Evolutionary conservation across 805 yeast species (phyloP), one percentile per base, ranked within the genome.

Genomic region (Nakazawaea holstii): DNA sequence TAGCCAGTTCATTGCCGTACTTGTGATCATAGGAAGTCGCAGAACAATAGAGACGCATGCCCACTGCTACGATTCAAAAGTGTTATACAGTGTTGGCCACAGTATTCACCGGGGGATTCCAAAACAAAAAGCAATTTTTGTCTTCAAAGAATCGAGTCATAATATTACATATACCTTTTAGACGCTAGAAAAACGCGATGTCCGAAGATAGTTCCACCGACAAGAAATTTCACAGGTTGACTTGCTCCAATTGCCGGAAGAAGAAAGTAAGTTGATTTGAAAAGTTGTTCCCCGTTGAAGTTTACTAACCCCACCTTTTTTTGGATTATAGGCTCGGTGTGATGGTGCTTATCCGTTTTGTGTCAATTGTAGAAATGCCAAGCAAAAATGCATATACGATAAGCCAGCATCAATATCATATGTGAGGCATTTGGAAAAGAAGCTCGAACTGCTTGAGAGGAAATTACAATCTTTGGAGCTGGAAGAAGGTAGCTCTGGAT

Each of bases 351-450:
- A 49, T 29, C 56, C 57, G 7, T 33, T 39, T 20, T 54, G 58
- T 43, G 14, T 49, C 31, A 39, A 48, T 24, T 54, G 58, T 48
- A 48, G 43, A 39, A 40, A 29, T 28, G 14, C 43, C 14, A 53
- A 46, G 31, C 51, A 52, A 28, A 47, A 40, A 30, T 54, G 58
- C 32, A 35, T 45, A 13, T 54, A 54, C 27, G 58, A 54, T 35
- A 54, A 54, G 33, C 54, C 58, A 13, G 58, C 58, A 13, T 54
- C 58, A 13, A 50, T 54, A 8, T 39, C 58, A 3, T 54, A 54
- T 43, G 57, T 52, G 13, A 36, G 58, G 11, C 53, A 53, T 29
- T 41, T 54, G 38, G 56, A 54, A 36, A 41, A 35, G 11, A 46
- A 52, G 28, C 42, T 54, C 13, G 52, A 50, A 13, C 15, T n/a